These are phyloP conservation scores for Irpex lacteus DNA, from an alignment of 1,284 basidiomycete species.

Conservation along the genomic window DNA sequence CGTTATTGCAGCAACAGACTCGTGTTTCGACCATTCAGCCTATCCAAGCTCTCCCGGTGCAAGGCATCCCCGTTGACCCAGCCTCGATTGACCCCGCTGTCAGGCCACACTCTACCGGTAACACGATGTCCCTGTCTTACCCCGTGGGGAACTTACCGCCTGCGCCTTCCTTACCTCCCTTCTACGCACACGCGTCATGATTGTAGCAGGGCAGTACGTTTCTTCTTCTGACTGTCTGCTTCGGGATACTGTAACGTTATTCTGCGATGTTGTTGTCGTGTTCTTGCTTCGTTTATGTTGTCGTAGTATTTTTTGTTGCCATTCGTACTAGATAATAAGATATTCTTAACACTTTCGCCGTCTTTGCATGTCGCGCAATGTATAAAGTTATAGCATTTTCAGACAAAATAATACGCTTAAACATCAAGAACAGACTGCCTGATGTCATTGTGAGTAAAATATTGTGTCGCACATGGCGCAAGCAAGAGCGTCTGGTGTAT, in stretches of 20 bases:
- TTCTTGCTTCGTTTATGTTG: constrained; percentile 11
- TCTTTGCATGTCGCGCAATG: constrained; percentile 4
- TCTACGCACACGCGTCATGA: constrained; percentile 13
- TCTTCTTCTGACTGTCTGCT: constrained; percentile 3
- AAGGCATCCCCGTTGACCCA: constrained; percentile 8
- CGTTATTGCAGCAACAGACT: constrained; percentile 50
- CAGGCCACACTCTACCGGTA: constrained; percentile 26
- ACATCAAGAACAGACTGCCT: neutral
- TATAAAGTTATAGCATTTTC: constrained; percentile 11
- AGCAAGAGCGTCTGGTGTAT: constrained; percentile 17
- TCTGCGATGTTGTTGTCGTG: neutral
- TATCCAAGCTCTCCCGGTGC: constrained; percentile 7
- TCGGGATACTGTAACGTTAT: neutral
- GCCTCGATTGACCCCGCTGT: constrained; percentile 17
- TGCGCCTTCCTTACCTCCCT: constrained; percentile 10
- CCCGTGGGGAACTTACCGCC: neutral
- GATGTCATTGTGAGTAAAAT: constrained; percentile 8
- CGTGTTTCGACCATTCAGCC: constrained; percentile 13
- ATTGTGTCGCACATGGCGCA: constrained; percentile 29
- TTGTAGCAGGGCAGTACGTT: constrained; percentile 3
- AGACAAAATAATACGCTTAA: constrained; percentile 1
- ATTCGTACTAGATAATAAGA: constrained; percentile 12
- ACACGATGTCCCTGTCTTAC: constrained; percentile 7
- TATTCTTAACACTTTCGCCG: constrained; percentile 17
- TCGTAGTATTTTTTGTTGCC: constrained; percentile 8